Base-by-base conservation (phyloP, 805 yeast species). In the Wickerhamiella domercqiae region DNA sequence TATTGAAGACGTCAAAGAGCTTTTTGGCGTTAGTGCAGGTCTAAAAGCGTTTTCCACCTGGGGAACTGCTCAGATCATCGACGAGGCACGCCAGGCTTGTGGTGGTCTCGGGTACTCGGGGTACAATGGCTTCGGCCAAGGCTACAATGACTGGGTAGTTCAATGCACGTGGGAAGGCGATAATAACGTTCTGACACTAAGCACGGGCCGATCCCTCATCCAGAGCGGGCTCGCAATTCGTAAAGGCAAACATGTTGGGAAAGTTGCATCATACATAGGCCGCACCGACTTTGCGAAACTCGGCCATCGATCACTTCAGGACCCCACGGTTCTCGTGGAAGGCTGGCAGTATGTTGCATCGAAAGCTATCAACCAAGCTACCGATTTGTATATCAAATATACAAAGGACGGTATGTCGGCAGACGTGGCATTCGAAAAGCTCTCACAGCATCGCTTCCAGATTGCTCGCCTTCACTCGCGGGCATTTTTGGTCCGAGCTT, bases 91-190 rank as follows among this genome's bases (percentile, higher is more conserved):
- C 62, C 96, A 86, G 61, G 68, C 93, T 2, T 84, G 94, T 60
- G 95, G 96, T 56, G 96, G 96, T 22, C 94, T 81, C 59, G 96
- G 96, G 29, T 86, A 86, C 61, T 82, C 93, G 18, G 73, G 84
- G n/a, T 86, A 86, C 60, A 73, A 82, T 46, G 94, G 86, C 2
- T 80, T 86, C 55, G 94, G 93, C 29, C 81, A 78, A 55, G 84
- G 84, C 9, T 82, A 73, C 63, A 70, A 70, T 44, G 96, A 86
- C 57, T 87, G 93, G 82, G 94, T 80, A n/a, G 95, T 86, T 29
- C 95, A 86, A 62, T 84, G 94, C 60, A 86, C 96, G 15, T 86
- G 96, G 96, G 96, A 86, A 64, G 96, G 96, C 59, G 96, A 86
- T 59, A 86, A 86, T 64, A 84, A 75, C 52, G 78, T 86, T 32